Evolutionary conservation across 352 stramenopile species (phyloP).

Genomic region (Phytophthora litchii): DNA sequence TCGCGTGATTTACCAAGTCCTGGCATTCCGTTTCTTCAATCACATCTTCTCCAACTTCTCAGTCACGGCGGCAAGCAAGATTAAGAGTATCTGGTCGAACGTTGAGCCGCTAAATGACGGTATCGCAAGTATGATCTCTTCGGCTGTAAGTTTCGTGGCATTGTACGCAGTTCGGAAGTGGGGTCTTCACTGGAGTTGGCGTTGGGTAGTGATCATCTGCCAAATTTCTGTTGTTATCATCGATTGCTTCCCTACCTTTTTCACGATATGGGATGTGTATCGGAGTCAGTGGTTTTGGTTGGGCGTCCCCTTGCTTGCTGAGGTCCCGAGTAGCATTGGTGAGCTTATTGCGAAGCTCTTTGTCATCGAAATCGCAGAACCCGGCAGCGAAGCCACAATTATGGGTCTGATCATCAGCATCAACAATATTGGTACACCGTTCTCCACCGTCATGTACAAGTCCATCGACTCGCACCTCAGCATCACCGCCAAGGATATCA

Average conservation of each 20-base stretch:
- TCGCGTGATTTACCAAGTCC: constrained; percentile 40
- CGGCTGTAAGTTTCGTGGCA: constrained; percentile 32
- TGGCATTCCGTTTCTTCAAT: constrained; percentile 39
- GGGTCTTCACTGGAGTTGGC: constrained; percentile 62
- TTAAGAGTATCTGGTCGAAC: constrained; percentile 36
- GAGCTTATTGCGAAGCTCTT: constrained; percentile 43
- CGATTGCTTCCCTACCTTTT: constrained; percentile 47
- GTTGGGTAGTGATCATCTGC: constrained; percentile 38
- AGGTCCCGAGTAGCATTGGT: constrained; percentile 38
- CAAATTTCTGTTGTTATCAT: constrained; percentile 42
- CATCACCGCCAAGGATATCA: constrained; percentile 39
- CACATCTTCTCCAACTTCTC: constrained; percentile 39
- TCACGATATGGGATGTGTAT: constrained; percentile 61
- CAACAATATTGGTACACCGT: constrained; percentile 43
- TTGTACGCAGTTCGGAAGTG: constrained; percentile 48
- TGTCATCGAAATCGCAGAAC: constrained; percentile 45
- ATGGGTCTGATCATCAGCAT: constrained; percentile 43
- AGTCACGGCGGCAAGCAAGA: constrained; percentile 27
- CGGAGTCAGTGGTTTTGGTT: constrained; percentile 67
- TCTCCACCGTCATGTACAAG: constrained; percentile 57
- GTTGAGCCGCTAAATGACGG: constrained; percentile 32
- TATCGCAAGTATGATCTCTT: constrained; percentile 29
- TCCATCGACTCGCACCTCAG: constrained; percentile 53
- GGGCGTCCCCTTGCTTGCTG: constrained; percentile 45
- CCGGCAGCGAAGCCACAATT: constrained; percentile 53